A percentile compares a stretch with the other conserved stretches of the same genome.
These are phyloP conservation scores for Ochetophila trinervis DNA, from an alignment of 306 rosid species.

Conservation along the genomic window DNA sequence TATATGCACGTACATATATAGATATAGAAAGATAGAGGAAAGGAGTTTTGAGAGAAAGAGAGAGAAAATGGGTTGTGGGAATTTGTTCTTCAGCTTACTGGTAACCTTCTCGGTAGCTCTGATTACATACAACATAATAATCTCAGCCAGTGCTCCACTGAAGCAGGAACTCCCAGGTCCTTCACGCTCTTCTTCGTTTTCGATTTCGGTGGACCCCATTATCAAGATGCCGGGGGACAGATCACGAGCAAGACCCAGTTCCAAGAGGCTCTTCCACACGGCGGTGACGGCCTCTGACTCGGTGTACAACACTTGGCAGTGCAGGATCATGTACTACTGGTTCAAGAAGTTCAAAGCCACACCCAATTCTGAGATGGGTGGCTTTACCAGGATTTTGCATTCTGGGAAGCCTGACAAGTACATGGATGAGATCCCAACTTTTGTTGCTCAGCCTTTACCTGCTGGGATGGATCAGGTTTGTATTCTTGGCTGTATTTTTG, in stretches of 20 bases:
- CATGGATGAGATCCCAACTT: constrained; percentile 97
- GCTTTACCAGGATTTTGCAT: constrained; percentile 86
- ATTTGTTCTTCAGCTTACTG: constrained; percentile 66
- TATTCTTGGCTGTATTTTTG: neutral
- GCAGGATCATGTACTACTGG: constrained; percentile 93
- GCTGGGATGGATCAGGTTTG: constrained; percentile 88
- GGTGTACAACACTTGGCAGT: constrained; percentile 94
- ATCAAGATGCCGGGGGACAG: constrained; percentile 78
- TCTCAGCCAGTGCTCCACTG: constrained; percentile 81
- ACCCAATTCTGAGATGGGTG: constrained; percentile 84
- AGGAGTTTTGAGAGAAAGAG: neutral
- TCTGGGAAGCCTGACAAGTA: constrained; percentile 74
- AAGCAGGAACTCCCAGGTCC: constrained; percentile 89
- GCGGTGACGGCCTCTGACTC: constrained; percentile 96
- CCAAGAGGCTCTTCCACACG: constrained; percentile 78
- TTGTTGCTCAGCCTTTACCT: constrained; percentile 95
- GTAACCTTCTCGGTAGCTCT: constrained; percentile 80
- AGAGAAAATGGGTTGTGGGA: constrained; percentile 79
- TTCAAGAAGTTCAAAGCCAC: constrained; percentile 58
- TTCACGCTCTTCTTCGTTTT: constrained; percentile 33
- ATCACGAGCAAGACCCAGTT: constrained; percentile 25
- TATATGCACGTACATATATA: too few relatives aligned
- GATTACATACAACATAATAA: constrained; percentile 87
- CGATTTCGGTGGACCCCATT: constrained; percentile 60
- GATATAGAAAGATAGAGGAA: neutral